Conservation (phyloP, 1,284 basidiomycete species). For the Athelia psychrophila region DNA sequence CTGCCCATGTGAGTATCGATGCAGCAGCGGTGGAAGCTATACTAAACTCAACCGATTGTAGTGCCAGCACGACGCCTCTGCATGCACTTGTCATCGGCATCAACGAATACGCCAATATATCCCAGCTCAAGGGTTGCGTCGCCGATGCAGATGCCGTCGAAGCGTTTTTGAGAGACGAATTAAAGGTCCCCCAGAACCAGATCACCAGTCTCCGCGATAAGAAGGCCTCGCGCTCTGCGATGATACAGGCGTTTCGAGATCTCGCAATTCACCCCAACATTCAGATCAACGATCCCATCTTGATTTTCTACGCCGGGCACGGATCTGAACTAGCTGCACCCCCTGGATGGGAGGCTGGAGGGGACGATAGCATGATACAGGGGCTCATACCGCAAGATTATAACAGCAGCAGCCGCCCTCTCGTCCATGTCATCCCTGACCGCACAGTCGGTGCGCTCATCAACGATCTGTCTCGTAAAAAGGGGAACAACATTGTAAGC, state of each 20-base stretch:
- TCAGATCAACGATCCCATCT: constrained; percentile 3
- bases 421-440: not conserved
- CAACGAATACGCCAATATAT: constrained; percentile 2
- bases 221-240: constrained; percentile 3
- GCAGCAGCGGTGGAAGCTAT: not conserved
- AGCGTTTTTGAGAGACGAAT: not conserved
- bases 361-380: not conserved
- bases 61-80: not conserved
- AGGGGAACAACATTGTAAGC: not conserved
- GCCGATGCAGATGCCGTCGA: constrained; percentile 4
- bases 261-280: not conserved
- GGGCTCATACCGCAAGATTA: constrained; percentile 1
- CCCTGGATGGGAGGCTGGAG: not conserved
- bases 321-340: not conserved
- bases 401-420: not conserved
- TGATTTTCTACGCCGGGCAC: constrained; percentile 9
- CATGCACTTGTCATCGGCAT: constrained; percentile 8
- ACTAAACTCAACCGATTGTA: not conserved
- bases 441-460: not conserved
- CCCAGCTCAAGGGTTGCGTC: constrained; percentile 1
- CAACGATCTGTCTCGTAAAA: not conserved
- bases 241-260: not conserved
- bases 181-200: constrained; percentile 1
- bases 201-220: constrained; percentile 4
- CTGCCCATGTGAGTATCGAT: not conserved